Percentiles rank a stretch among this genome's conserved stretches.
Conservation (phyloP, 768 basidiomycete species). For the Rhizopogon roseolus region DNA sequence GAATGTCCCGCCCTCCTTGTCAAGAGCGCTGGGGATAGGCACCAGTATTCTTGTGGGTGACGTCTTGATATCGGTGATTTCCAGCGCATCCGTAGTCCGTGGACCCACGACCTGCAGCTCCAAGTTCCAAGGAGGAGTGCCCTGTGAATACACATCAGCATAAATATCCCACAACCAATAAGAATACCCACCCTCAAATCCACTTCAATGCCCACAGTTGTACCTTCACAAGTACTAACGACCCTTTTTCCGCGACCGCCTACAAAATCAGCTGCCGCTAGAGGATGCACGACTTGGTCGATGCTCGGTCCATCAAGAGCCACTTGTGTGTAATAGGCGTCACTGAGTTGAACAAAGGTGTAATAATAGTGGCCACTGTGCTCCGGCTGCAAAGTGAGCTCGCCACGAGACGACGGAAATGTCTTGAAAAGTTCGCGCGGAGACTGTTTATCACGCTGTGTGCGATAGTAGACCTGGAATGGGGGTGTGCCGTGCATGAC, state of each 20-base stretch:
- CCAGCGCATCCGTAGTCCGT: slow-evolving; percentile 54
- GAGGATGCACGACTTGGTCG: slow-evolving; percentile 85
- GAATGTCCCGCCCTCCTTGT: slow-evolving; percentile 67
- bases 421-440: slow-evolving; percentile 54
- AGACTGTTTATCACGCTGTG: slow-evolving; percentile 65
- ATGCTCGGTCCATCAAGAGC: slow-evolving; percentile 73
- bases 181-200: slow-evolving; percentile 61
- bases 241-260: slow-evolving; percentile 45
- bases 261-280: slow-evolving; percentile 76
- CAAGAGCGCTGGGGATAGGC: slow-evolving; percentile 63
- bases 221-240: slow-evolving; percentile 78
- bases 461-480: slow-evolving; percentile 77
- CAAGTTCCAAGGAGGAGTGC: slow-evolving; percentile 87
- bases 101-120: slow-evolving; percentile 80
- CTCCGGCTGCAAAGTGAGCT: slow-evolving; percentile 82
- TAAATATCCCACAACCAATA: neutral
- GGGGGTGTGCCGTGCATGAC: slow-evolving; percentile 87
- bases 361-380: slow-evolving; percentile 88
- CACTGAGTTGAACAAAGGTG: slow-evolving; percentile 73
- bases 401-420: slow-evolving; percentile 68
- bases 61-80: slow-evolving; percentile 50
- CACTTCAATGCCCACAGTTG: slow-evolving; percentile 69
- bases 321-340: slow-evolving; percentile 77
- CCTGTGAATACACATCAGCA: slow-evolving; percentile 38
- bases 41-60: slow-evolving; percentile 54